Evolutionary conservation across 2,329 filamentous ascomycete species (phyloP), one percentile per base, ranked within the genome.

Genomic region (Zarea fungicola): DNA sequence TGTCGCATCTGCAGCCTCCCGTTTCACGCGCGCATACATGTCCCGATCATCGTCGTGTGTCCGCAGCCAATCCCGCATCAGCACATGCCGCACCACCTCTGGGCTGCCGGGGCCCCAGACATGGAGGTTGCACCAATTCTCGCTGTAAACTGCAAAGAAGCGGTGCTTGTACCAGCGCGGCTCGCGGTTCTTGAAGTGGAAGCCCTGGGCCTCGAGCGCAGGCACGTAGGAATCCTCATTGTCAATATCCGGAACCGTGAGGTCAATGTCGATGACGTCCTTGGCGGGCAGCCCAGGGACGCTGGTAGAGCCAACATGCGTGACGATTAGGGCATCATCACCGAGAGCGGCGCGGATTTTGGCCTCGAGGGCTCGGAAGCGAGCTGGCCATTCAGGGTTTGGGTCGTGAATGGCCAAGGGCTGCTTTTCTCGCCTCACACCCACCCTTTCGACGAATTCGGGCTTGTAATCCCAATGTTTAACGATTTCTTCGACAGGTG

Each of bases 211-310:
- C 56, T 71, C 68, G 5, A 74, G 65, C 11, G 56, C 57, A 3
- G 63, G 59, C 13, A 68, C 67, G 50, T 73, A 75, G 14, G 52
- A 55, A 11, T 48, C 55, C 52, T 75, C 71, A 42, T 64, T 61
- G 31, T 51, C 52, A 18, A 65, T 51, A 49, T 71, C 60, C 5
- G 56, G 44, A 14, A 76, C 59, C 14, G 70, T 60, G 18, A 76
- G 58, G 53, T 76, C 73, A 40, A 76, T 62, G 55, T 76, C 73
- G 32, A 76, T 69, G 43, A 75, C 57, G 48, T 67, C 65, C 60
- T 76, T 75, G 42, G 73, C 72, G 1, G 68, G 60, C 11, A 76
- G 64, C 4, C 59, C 61, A 1, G 70, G 67, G 16, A 75, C 64
- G 25, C 68, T 69, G 25, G 73, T 76, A 16, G 70, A 74, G 28